A percentile compares a stretch with the other conserved stretches of the same genome.
Conservation (phyloP, 1,284 basidiomycete species). For the Pholiota adiposa region DNA sequence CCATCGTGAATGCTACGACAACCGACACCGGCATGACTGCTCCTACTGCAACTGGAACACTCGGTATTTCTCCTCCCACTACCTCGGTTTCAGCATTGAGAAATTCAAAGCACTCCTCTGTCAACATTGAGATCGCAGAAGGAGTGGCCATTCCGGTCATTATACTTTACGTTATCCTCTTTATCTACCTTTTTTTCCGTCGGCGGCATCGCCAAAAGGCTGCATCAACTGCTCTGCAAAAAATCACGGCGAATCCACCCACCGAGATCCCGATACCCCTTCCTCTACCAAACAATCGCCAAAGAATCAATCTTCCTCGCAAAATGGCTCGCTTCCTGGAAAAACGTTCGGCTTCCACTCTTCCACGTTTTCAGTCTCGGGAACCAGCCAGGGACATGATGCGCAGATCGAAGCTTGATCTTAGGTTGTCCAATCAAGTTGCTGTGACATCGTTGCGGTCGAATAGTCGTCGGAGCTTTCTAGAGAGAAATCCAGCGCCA, state of each 20-base stretch:
- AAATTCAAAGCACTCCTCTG: not conserved
- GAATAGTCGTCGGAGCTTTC: too few species aligned
- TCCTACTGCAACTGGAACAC: not conserved
- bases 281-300: too few species aligned
- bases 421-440: not conserved
- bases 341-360: not conserved
- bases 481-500: not conserved
- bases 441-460: not conserved
- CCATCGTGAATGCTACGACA: not conserved
- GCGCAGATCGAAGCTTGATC: not conserved
- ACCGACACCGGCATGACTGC: not conserved
- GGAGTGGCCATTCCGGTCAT: not conserved
- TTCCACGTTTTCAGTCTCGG: not conserved
- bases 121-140: not conserved
- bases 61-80: not conserved
- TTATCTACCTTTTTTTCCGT: not conserved
- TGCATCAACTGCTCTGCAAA: not conserved
- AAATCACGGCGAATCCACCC: not conserved
- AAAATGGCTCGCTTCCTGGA: not conserved
- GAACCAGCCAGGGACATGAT: too few species aligned
- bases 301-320: too few species aligned
- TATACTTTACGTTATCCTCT: not conserved
- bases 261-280: not conserved
- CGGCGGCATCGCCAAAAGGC: not conserved
- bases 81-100: not conserved